Evolutionary conservation across 2,329 filamentous ascomycete species (phyloP), one percentile per base, ranked within the genome.

Genomic region (Thermothelomyces thermophilus): DNA sequence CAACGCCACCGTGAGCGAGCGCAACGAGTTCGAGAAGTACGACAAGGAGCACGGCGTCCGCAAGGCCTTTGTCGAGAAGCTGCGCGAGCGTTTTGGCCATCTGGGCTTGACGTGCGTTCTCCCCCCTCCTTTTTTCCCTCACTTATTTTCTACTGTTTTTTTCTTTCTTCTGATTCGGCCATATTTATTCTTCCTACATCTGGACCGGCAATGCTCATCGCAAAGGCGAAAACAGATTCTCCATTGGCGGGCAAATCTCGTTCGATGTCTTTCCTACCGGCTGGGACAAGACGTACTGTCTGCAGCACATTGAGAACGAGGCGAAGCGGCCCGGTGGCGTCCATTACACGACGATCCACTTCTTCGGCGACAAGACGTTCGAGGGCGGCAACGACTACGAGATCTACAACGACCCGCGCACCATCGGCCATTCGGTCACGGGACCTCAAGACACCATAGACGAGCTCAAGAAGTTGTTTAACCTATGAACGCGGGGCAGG

Each of bases 231-330:
- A 48, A 41, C 31, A 90, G 87, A 36, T 96, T 86, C 76, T 91
- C 89, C 56, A 95, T 98, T 62, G 93, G 93, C 61, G 93, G 93
- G 46, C 89, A 96, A 67, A 96, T 98, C 70, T 96, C 90, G 53
- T 98, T 98, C 69, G 93, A 98, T 66, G 87, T 97, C 63, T 98
- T 98, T 79, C 93, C 93, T 57, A 80, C 75, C 2, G 93, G 93
- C 64, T 98, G 93, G 93, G 93, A 98, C 74, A 98, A 97, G 83
- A 95, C 88, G 9, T 98, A 95, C 78, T 96, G 90, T 73, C 76
- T 97, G 59, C 75, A 80, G 61, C 90, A 96, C 70, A 75, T 97
- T 55, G 88, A 93, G 72, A 78, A 78, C 56, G 90, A 96, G 68
- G 83, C 85, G 56, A 73, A 77, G 71, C 75, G 78, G 66, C 74